Evolutionary conservation across 2,329 filamentous ascomycete genomes (phyloP).

Genomic region (Xylogone sp.): DNA sequence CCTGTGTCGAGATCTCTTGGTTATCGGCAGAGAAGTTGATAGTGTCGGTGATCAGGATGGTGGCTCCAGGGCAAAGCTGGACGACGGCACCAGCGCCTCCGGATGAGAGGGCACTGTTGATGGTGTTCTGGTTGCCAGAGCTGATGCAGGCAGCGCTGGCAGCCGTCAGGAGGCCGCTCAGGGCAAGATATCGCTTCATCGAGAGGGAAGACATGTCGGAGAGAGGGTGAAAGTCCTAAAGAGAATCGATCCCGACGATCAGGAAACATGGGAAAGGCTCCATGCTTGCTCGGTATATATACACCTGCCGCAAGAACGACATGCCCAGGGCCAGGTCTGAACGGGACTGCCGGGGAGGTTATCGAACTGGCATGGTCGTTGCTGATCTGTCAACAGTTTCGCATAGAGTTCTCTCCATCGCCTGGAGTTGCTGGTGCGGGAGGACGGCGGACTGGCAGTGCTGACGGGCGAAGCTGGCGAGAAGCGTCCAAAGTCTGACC

Average conservation of each 20-base stretch:
- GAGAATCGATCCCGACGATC: not conserved
- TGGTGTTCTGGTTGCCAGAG: constrained; percentile 16
- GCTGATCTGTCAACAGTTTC: too few relatives aligned
- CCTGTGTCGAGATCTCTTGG: constrained; percentile 24
- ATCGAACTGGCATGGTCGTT: too few relatives aligned
- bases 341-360: too few relatives aligned
- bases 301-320: not conserved
- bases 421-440: too few relatives aligned
- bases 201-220: not conserved
- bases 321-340: too few relatives aligned
- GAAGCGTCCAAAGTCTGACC: too few relatives aligned
- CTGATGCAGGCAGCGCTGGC: constrained; percentile 14
- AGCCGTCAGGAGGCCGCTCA: not conserved
- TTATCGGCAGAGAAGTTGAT: constrained; percentile 19
- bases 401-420: too few relatives aligned
- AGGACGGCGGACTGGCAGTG: too few relatives aligned
- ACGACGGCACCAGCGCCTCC: constrained; percentile 16
- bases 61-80: constrained; percentile 15
- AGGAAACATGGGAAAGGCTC: not conserved
- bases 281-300: not conserved
- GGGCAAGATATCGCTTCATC: not conserved
- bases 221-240: too few relatives aligned
- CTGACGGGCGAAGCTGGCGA: too few relatives aligned
- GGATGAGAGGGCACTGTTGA: constrained; percentile 13
- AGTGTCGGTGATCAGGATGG: constrained; percentile 12